Percentiles rank a stretch among this genome's conserved stretches.
These are phyloP conservation scores for Ramalina intermedia DNA, from an alignment of 495 filamentous ascomycete genomes.

Conservation along the genomic window DNA sequence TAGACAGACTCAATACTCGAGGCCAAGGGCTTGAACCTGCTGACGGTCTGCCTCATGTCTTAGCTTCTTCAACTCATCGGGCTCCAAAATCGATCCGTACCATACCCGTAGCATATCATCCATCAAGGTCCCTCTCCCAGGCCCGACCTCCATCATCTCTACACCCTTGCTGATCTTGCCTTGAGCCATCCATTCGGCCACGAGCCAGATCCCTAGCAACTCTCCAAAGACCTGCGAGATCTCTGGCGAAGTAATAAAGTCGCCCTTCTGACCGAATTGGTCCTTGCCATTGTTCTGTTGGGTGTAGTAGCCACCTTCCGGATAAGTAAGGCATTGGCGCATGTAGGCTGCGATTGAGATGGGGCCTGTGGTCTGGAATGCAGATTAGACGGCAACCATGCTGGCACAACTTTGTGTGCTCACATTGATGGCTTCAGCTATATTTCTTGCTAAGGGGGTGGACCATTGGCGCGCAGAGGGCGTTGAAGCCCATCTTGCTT, in stretches of 20 bases:
- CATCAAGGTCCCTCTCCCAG: conserved; percentile 92
- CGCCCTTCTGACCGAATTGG: conserved; percentile 79
- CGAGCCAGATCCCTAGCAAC: conserved; percentile 82
- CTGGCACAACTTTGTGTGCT: neutral
- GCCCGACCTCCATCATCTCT: conserved; percentile 84
- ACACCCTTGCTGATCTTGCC: conserved; percentile 55
- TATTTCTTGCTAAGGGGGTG: conserved; percentile 72
- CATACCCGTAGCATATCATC: conserved; percentile 80
- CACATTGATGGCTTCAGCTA: conserved; percentile 75
- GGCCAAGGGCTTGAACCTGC: conserved; percentile 63
- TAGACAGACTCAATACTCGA: conserved; percentile 72
- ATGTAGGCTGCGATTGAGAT: conserved; percentile 88
- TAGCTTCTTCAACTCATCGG: neutral
- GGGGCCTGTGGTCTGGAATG: conserved; percentile 58
- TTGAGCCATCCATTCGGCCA: conserved; percentile 91
- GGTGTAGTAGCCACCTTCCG: conserved; percentile 90
- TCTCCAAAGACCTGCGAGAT: conserved; percentile 97
- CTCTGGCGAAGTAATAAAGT: conserved; percentile 94
- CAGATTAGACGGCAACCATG: conserved; percentile 1
- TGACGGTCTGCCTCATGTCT: conserved; percentile 49
- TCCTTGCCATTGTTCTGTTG: conserved; percentile 49
- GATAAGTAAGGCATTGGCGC: conserved; percentile 92
- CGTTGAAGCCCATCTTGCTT: conserved; percentile 10
- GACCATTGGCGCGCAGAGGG: conserved; percentile 48
- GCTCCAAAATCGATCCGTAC: neutral